Conservation (phyloP, 2,329 filamentous ascomycete genomes). For the Phoma sp. region DNA sequence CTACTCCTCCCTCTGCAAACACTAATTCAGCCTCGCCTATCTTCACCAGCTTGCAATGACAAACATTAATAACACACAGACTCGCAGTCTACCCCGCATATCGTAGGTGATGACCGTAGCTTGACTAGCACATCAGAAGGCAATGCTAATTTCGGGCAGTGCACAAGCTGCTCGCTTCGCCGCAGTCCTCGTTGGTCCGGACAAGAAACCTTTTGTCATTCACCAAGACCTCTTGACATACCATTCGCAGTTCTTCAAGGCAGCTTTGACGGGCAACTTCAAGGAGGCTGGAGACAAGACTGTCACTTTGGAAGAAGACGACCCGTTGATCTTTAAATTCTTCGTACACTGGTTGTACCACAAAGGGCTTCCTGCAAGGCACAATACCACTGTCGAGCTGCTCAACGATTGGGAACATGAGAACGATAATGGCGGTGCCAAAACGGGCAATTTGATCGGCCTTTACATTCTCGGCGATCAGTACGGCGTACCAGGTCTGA, state of each 20-base stretch:
- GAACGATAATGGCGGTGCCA: background rate
- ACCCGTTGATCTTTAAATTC: constrained; percentile 12
- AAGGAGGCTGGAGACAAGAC: constrained; percentile 21
- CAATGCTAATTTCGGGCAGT: background rate
- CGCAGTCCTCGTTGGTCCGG: background rate
- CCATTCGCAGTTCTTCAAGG: constrained; percentile 1
- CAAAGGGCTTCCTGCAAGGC: constrained; percentile 1
- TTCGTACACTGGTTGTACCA: constrained; percentile 27
- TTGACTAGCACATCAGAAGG: background rate
- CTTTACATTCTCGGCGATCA: constrained; percentile 20
- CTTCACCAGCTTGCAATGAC: background rate
- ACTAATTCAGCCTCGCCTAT: background rate
- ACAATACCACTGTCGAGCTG: background rate
- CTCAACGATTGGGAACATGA: background rate
- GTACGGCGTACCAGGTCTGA: constrained; percentile 2
- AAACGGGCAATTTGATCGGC: constrained; percentile 1
- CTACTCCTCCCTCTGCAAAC: background rate
- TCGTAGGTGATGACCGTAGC: background rate
- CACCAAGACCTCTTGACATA: constrained; percentile 1
- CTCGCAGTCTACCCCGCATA: background rate
- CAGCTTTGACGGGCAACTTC: constrained; percentile 5
- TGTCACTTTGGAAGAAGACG: constrained; percentile 12
- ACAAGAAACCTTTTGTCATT: background rate
- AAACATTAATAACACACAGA: background rate
- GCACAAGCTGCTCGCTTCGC: background rate